A percentile compares a stretch with the other conserved stretches of the same genome.
Conservation (phyloP, 164 flowering plant species). For the Taxillus chinensis region DNA sequence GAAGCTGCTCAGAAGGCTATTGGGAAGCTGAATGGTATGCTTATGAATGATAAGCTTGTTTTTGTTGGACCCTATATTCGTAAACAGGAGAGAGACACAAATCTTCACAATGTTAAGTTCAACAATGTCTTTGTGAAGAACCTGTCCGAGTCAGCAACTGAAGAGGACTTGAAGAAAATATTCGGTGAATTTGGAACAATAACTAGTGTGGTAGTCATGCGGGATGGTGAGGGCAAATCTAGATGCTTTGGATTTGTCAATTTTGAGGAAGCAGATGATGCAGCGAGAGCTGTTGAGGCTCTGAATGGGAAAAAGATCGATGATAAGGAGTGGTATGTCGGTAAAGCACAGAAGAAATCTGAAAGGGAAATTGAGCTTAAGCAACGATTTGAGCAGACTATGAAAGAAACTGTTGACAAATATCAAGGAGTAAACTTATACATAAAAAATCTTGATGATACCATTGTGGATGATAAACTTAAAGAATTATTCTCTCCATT, state of each 20-base stretch:
- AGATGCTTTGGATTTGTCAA: constrained; percentile 42
- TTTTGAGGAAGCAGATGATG: constrained; percentile 34
- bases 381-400: constrained; percentile 24
- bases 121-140: constrained; percentile 41
- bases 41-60: constrained; percentile 42
- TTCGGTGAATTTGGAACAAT: constrained; percentile 35
- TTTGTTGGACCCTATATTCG: constrained; percentile 37
- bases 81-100: constrained; percentile 30
- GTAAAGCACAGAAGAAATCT: constrained; percentile 36
- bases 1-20: constrained; percentile 40
- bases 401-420: constrained; percentile 30
- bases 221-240: constrained; percentile 33
- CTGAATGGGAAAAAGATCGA: constrained; percentile 36
- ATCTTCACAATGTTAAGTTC: constrained; percentile 17
- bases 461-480: constrained; percentile 33
- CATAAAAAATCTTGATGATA: constrained; percentile 39
- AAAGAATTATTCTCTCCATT: constrained; percentile 29
- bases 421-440: constrained; percentile 33
- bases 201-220: constrained; percentile 36
- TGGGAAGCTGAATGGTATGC: constrained; percentile 39
- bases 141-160: constrained; percentile 26
- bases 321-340: constrained; percentile 44
- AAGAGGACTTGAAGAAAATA: constrained; percentile 28
- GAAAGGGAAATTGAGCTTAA: constrained; percentile 32
- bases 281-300: constrained; percentile 35